Base-by-base conservation (phyloP, 495 filamentous ascomycete genomes). In the Neurospora pannonica region DNA sequence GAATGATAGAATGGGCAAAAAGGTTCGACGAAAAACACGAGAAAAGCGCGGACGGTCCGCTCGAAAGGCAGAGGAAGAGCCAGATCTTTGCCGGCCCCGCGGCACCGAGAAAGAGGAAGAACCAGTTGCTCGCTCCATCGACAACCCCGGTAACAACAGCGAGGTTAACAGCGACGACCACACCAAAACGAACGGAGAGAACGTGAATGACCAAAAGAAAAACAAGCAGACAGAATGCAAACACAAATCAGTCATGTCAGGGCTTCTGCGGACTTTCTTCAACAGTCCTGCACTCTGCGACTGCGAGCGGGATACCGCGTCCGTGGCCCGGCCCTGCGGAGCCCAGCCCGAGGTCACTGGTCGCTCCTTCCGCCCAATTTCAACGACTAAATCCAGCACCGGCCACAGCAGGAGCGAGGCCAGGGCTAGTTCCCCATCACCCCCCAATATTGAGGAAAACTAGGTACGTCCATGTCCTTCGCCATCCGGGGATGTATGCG, bases 381-480 rank as follows among this genome's bases (percentile, higher is more conserved):
- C 10, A 24, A 1, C 4, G 2, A 46, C 7, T 46, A 19, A 1
- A 46, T 4, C 19, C n/a, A 21, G 8, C 43, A 46, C 2, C 43
- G 9, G 1, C 43, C 19, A 21, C 42, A 3, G 7, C 39, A 42
- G 5, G 15, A 17, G 5, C 42, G 7, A 43, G 5, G 7, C 7
- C 19, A 4, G 9, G 0, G 0, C 7, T 0, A 2, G 15, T 5
- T 19, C 40, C 0, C 0, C 42, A n/a, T 13, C 9, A 3, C 8
- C 46, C 3, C 2, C 1, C 1, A 1, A 24, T 4, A 28, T 54
- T 4, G 9, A 54, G 0, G 21, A 54, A 0, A 11, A 54, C 21
- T 54, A 6, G n/a, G n/a, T n/a, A n/a, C 0, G 1, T 24, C 10
- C 9, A 54, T 4, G 21, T 54, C 3, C 10, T 2, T 2, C 10